phyloP scores from a whole-genome alignment of 2,329 filamentous ascomycete species.

The Plectosphaerella sp. region DNA sequence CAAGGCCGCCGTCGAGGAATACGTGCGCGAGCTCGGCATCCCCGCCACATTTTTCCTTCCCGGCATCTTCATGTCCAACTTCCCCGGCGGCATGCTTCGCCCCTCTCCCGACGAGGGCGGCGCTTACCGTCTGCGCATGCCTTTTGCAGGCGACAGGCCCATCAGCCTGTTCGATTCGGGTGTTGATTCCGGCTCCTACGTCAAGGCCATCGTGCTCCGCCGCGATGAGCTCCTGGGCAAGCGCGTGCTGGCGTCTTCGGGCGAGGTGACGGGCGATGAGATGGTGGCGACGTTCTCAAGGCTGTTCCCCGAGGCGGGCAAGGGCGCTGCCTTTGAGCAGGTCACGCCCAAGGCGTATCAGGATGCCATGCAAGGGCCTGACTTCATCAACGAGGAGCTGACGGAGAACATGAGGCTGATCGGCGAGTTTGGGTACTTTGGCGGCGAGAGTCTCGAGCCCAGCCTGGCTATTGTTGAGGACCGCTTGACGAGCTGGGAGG shows the following conservation, averaged over 20 bases:
- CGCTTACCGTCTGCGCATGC: constrained; percentile 25
- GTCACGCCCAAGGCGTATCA: constrained; percentile 23
- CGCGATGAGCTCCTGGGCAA: constrained; percentile 20
- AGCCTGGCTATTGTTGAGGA: constrained; percentile 27
- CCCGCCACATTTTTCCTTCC: constrained; percentile 48
- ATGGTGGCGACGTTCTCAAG: constrained; percentile 21
- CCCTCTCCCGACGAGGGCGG: constrained; percentile 21
- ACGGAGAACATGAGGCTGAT: constrained; percentile 37
- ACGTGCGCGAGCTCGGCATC: constrained; percentile 42
- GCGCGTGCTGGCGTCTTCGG: constrained; percentile 27
- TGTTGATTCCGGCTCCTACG: constrained; percentile 36
- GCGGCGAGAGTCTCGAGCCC: constrained; percentile 24
- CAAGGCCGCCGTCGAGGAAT: constrained; percentile 52
- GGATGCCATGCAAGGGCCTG: constrained; percentile 1
- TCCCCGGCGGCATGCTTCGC: constrained; percentile 23
- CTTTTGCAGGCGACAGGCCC: constrained; percentile 19
- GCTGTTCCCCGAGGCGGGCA: constrained; percentile 29
- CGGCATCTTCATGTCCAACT: constrained; percentile 50
- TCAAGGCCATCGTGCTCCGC: constrained; percentile 21
- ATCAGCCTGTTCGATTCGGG: constrained; percentile 28
- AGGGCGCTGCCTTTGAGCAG: constrained; percentile 21
- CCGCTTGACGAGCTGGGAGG: constrained; percentile 31
- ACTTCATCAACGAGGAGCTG: constrained; percentile 28
- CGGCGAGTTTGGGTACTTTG: constrained; percentile 36
- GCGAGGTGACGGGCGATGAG: constrained; percentile 27